A percentile compares a stretch with the other conserved stretches of the same genome.
Evolutionary conservation across 805 yeast genomes (phyloP).

Genomic region (Pichia heedii): DNA sequence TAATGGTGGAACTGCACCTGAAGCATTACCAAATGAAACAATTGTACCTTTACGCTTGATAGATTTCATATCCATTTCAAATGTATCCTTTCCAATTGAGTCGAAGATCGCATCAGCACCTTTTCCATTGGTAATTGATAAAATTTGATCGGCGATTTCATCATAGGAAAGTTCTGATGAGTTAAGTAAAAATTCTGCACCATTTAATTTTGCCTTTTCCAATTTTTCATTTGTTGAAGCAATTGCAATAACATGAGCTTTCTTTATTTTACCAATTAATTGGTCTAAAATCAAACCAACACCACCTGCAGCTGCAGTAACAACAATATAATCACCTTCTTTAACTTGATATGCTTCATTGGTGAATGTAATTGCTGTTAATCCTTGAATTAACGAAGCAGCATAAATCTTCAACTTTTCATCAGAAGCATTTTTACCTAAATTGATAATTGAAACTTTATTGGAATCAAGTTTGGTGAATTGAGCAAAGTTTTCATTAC

Average conservation of each 20-base stretch:
- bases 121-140: slow-evolving; percentile 50
- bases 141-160: slow-evolving; percentile 46
- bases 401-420: slow-evolving; percentile 47
- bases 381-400: slow-evolving; percentile 57
- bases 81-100: slow-evolving; percentile 72
- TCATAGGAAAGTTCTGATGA: slow-evolving; percentile 32
- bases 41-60: slow-evolving; percentile 66
- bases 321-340: slow-evolving; percentile 61
- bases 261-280: slow-evolving; percentile 41
- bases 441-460: slow-evolving; percentile 31
- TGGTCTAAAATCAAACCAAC: slow-evolving; percentile 71
- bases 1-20: slow-evolving; percentile 77
- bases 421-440: slow-evolving; percentile 41
- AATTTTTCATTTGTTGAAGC: slow-evolving; percentile 75
- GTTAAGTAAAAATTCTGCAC: slow-evolving; percentile 70
- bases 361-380: slow-evolving; percentile 70
- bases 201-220: slow-evolving; percentile 52
- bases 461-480: slow-evolving; percentile 43
- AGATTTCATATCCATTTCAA: slow-evolving; percentile 49
- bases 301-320: slow-evolving; percentile 96
- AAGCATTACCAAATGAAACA: slow-evolving; percentile 76
- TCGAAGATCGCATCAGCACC: slow-evolving; percentile 69
- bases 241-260: slow-evolving; percentile 78
- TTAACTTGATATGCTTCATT: slow-evolving; percentile 58
- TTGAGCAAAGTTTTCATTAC: slow-evolving; percentile 58